Conservation (phyloP, 495 filamentous ascomycete genomes). For the Penicillium crystallinum region DNA sequence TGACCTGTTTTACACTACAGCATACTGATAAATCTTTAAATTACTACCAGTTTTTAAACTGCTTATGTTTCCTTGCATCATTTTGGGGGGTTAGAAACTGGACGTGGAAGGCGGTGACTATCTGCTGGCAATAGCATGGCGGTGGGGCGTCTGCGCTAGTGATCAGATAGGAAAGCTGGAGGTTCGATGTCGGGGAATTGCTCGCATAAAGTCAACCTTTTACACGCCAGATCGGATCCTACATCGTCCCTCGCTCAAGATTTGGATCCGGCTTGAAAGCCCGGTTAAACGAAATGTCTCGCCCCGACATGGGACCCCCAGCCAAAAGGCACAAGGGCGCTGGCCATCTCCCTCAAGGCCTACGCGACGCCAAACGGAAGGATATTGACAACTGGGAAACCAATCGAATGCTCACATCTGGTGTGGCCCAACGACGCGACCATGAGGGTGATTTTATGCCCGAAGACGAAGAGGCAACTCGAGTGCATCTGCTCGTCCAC, state of each 20-base stretch:
- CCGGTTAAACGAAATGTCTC: constrained; percentile 27
- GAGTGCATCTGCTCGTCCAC: constrained; percentile 88
- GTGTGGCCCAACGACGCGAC: constrained; percentile 85
- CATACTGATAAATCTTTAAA: background rate
- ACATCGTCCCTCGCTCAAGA: background rate
- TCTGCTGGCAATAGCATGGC: background rate
- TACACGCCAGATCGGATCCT: background rate
- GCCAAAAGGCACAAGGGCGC: constrained; percentile 42
- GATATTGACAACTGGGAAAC: constrained; percentile 98
- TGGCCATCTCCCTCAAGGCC: constrained; percentile 30
- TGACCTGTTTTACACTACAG: too few species aligned
- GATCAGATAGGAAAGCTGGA: background rate
- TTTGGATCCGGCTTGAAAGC: background rate
- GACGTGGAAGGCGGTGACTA: background rate
- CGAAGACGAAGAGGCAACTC: constrained; percentile 86
- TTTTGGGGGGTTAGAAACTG: background rate
- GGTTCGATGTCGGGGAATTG: background rate
- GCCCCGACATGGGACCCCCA: constrained; percentile 35
- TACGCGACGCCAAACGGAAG: constrained; percentile 67
- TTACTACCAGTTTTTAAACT: background rate
- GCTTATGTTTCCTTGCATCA: background rate
- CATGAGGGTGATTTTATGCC: constrained; percentile 75
- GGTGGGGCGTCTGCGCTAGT: background rate
- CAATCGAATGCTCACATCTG: constrained; percentile 96
- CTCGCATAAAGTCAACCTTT: background rate